Base-by-base conservation (phyloP, 768 basidiomycete species). In the Pisolithus tinctorius region DNA sequence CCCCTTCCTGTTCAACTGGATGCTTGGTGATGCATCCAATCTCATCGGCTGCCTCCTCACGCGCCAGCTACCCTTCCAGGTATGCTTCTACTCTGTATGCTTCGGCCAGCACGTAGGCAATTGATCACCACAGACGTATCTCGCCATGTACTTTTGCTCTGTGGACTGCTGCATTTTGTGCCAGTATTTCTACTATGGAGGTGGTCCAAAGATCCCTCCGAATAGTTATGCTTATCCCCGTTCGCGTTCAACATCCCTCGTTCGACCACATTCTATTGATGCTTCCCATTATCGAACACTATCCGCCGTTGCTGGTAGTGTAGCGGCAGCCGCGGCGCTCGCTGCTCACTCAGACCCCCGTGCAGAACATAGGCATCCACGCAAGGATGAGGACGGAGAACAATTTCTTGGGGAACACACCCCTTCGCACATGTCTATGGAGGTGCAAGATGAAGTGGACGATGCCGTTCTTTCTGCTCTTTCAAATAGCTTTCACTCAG, bases 1-100 rank as follows among this genome's bases (percentile, higher is more conserved):
- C 16, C 93, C 94, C 0, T 99, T 99, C 68, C 77, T 99, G 49
- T 76, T 83, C 55, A 96, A 90, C 59, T 99, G 96, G 96, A 72
- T 93, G 52, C 75, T 90, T 23, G 93, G 93, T 93, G 96, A 99
- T 70, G 72, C 88, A 23, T 93, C 93, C 17, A 98, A 98, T 68
- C 77, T 98, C 29, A 67, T 98, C 52, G 94, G 92, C 9, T 93
- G 92, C 64, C 70, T 97, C 53, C 74, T 99, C 49, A 98, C 96
- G 3, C 79, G 86, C 60, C 96, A 98, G 63, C 77, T 96, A 14
- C 92, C 93, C 20, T 98, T 99, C 67, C 95, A 98, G 71, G 93
- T 91, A 66, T 59, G 79, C 62, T 6, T 16, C 9, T 13, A 17
- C 34, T 14, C 14, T 23, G 13, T 20, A 13, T 7, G 9, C n/a